phyloP scores from a whole-genome alignment of 225 moss, liverwort and hornwort species.

The Physcomitrellopsis africana region DNA sequence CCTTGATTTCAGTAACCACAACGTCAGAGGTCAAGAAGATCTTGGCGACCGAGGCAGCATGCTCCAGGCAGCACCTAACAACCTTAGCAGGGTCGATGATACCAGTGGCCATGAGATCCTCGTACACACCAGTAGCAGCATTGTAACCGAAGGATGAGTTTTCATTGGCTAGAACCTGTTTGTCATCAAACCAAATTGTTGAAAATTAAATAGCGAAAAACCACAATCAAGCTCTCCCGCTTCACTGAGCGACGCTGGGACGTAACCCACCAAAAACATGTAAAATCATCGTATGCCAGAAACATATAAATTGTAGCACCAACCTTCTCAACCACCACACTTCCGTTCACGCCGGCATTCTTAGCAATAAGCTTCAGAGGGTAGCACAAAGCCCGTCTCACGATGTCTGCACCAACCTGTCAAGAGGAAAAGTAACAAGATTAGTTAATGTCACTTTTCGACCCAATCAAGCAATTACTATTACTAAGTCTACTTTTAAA shows the following conservation, averaged over 20 bases:
- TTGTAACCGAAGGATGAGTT: slow-evolving; percentile 91
- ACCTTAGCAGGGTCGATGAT: slow-evolving; percentile 98
- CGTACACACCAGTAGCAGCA: slow-evolving; percentile 90
- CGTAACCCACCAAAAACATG: neutral
- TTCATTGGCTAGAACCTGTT: slow-evolving; percentile 79
- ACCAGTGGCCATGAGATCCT: slow-evolving; percentile 92
- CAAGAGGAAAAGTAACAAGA: neutral
- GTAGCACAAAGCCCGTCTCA: slow-evolving; percentile 84
- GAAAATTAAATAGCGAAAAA: neutral
- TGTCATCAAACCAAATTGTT: neutral
- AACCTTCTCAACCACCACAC: slow-evolving; percentile 98
- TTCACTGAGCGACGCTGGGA: neutral
- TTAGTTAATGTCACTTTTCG: too few relatives aligned
- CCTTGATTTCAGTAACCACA: slow-evolving; percentile 95
- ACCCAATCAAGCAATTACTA: neutral
- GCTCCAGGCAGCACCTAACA: slow-evolving; percentile 97
- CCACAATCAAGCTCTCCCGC: neutral
- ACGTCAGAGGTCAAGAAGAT: slow-evolving; percentile 95
- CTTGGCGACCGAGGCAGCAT: slow-evolving; percentile 96
- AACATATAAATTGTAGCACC: neutral
- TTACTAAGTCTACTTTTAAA: neutral
- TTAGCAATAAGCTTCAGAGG: slow-evolving; percentile 96
- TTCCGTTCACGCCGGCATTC: slow-evolving; percentile 97
- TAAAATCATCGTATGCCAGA: neutral
- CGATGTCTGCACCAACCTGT: slow-evolving; percentile 95